phyloP scores from a whole-genome alignment of 2,329 filamentous ascomycete genomes.

The Dactylellina leptospora region DNA sequence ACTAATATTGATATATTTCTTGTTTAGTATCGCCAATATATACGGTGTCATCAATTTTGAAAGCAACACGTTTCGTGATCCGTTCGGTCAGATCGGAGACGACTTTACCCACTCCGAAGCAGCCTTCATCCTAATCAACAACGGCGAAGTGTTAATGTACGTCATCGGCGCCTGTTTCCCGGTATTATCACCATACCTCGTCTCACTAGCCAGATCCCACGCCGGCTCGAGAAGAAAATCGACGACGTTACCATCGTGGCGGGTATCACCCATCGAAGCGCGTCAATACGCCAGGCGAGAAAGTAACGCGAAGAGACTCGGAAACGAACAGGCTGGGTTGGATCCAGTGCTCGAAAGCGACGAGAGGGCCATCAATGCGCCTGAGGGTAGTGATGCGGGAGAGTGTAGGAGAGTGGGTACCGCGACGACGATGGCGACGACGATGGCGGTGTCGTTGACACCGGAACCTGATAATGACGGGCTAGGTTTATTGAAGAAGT shows the following conservation, averaged over 20 bases:
- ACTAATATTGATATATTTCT: background rate
- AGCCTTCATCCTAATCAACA: conserved; percentile 48
- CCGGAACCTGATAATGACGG: conserved; percentile 20
- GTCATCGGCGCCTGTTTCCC: conserved; percentile 47
- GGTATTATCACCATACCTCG: conserved; percentile 47
- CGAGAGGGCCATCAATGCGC: conserved; percentile 10
- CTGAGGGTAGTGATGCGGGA: conserved; percentile 8
- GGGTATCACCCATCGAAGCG: conserved; percentile 24
- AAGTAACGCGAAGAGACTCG: conserved; percentile 11
- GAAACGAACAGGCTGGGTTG: conserved; percentile 11
- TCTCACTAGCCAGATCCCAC: conserved; percentile 40
- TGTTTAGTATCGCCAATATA: conserved; percentile 30
- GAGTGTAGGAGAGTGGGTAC: conserved; percentile 34
- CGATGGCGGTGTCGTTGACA: conserved; percentile 29
- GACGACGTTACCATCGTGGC: conserved; percentile 41
- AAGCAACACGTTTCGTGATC: too few species aligned
- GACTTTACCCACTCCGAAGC: conserved; percentile 50
- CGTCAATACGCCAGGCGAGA: conserved; percentile 26
- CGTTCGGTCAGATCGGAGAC: conserved; percentile 12
- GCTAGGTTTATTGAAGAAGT: conserved; percentile 21
- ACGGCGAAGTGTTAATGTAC: conserved; percentile 49
- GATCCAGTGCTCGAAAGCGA: conserved; percentile 28
- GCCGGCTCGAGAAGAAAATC: conserved; percentile 34
- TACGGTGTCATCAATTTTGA: conserved; percentile 41
- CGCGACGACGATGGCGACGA: conserved; percentile 40